These are phyloP conservation scores for Marasmius fiardii DNA, from an alignment of 1,284 basidiomycete species.

Conservation along the genomic window DNA sequence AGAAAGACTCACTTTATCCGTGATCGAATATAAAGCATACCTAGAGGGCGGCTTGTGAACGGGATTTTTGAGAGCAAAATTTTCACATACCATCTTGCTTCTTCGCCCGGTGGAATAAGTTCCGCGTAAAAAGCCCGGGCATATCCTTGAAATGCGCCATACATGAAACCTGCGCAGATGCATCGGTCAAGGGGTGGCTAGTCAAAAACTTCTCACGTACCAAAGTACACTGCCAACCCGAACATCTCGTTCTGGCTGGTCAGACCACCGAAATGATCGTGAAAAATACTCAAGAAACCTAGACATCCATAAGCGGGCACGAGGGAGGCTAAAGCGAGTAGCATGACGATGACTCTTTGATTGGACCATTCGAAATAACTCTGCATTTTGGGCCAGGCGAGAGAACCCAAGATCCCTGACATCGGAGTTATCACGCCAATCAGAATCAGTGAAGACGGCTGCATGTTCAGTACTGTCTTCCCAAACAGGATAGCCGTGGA, in stretches of 20 bases:
- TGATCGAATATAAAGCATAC: conserved; percentile 80
- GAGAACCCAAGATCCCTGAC: conserved; percentile 72
- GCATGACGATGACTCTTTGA: conserved; percentile 58
- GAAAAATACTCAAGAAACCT: conserved; percentile 64
- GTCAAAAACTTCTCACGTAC: conserved; percentile 28
- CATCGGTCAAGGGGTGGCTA: conserved; percentile 4
- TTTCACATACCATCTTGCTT: conserved; percentile 62
- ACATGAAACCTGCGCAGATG: conserved; percentile 50
- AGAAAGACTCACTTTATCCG: conserved; percentile 63
- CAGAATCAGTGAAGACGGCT: conserved; percentile 64
- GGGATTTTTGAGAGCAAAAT: too few relatives aligned
- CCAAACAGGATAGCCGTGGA: conserved; percentile 82
- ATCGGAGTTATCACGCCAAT: conserved; percentile 68
- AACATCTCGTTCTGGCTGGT: conserved; percentile 84
- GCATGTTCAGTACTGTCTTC: conserved; percentile 78
- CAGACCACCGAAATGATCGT: conserved; percentile 62
- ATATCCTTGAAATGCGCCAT: conserved; percentile 80
- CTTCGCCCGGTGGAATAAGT: conserved; percentile 74
- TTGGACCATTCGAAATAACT: conserved; percentile 62
- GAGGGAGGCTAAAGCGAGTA: conserved; percentile 63
- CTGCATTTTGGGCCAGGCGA: conserved; percentile 69
- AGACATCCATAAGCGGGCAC: conserved; percentile 84
- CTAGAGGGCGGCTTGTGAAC: too few relatives aligned
- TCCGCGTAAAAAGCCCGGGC: conserved; percentile 78
- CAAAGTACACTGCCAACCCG: conserved; percentile 78